phyloP scores from a whole-genome alignment of 495 filamentous ascomycete species.

The Opeltia flavorubescens region DNA sequence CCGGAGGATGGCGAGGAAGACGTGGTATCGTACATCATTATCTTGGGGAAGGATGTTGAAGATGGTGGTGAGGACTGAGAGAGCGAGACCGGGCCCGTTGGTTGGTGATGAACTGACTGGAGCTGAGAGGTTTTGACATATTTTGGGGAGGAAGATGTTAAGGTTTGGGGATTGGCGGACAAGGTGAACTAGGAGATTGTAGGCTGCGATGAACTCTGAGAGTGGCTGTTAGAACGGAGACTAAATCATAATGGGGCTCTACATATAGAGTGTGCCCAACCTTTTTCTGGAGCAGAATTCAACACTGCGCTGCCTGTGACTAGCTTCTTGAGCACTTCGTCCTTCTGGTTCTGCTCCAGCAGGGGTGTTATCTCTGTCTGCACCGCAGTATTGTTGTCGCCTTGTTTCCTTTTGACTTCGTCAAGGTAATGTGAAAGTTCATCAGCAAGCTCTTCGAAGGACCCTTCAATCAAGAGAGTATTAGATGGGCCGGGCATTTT shows the following conservation, averaged over 20 bases:
- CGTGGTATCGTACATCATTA: slow-evolving; percentile 72
- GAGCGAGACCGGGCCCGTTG: slow-evolving; percentile 70
- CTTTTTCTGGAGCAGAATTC: slow-evolving; percentile 78
- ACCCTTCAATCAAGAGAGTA: slow-evolving; percentile 78
- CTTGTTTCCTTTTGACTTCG: slow-evolving; percentile 38
- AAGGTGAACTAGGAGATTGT: slow-evolving; percentile 92
- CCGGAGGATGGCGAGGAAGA: slow-evolving; percentile 69
- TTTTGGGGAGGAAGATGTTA: slow-evolving; percentile 67
- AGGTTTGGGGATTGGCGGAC: slow-evolving; percentile 69
- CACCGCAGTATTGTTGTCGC: slow-evolving; percentile 40
- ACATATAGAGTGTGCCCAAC: slow-evolving; percentile 23
- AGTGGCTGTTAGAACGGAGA: no score
- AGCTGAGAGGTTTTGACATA: slow-evolving; percentile 69
- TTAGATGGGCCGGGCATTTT: slow-evolving; percentile 39
- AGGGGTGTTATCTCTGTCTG: slow-evolving; percentile 58
- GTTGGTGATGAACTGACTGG: slow-evolving; percentile 73
- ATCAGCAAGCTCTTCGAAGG: slow-evolving; percentile 73
- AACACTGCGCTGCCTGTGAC: slow-evolving; percentile 57
- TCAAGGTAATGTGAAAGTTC: slow-evolving; percentile 81
- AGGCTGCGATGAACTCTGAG: slow-evolving; percentile 88
- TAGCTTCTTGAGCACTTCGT: slow-evolving; percentile 80
- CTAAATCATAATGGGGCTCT: no score
- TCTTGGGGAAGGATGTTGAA: slow-evolving; percentile 80
- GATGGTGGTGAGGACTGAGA: slow-evolving; percentile 80
- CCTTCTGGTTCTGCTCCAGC: slow-evolving; percentile 58